Conservation (phyloP, 768 basidiomycete genomes). For the Psilocybe azurescens region DNA sequence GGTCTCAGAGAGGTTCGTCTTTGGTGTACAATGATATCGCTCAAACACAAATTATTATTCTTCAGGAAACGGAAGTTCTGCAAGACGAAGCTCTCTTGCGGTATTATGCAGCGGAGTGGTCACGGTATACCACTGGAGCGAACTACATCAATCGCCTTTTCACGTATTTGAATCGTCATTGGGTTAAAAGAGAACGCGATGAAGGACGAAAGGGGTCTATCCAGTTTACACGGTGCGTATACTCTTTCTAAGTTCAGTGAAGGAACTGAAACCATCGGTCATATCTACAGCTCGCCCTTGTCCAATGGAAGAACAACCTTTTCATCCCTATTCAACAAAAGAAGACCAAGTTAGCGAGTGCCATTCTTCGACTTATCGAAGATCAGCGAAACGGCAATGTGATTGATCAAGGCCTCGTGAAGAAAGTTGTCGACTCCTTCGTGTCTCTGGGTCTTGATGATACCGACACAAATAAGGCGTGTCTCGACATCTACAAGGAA, state of each 20-base stretch:
- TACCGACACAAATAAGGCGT: slow-evolving; percentile 88
- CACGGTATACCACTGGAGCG: slow-evolving; percentile 94
- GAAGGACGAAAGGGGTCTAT: slow-evolving; percentile 95
- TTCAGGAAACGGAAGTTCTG: slow-evolving; percentile 75
- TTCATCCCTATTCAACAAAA: slow-evolving; percentile 89
- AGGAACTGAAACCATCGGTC: slow-evolving; percentile 11
- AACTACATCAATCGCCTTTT: slow-evolving; percentile 98
- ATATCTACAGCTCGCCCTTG: slow-evolving; percentile 79
- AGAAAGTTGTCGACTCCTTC: slow-evolving; percentile 94
- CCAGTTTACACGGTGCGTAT: slow-evolving; percentile 88
- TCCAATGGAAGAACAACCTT: slow-evolving; percentile 94
- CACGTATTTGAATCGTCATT: slow-evolving; percentile 98
- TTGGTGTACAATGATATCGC: neutral
- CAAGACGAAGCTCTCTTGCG: slow-evolving; percentile 88
- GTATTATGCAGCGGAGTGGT: slow-evolving; percentile 95
- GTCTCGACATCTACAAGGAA: slow-evolving; percentile 91
- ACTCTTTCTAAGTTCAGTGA: neutral
- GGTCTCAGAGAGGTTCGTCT: slow-evolving; percentile 52
- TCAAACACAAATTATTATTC: slow-evolving; percentile 16
- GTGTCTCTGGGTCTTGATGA: slow-evolving; percentile 96
- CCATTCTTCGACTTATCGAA: slow-evolving; percentile 90
- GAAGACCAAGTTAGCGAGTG: slow-evolving; percentile 81
- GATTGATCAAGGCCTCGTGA: slow-evolving; percentile 91
- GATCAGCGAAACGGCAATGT: slow-evolving; percentile 92
- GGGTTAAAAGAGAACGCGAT: slow-evolving; percentile 98